Conservation (phyloP, 208 protist species). For the Acanthamoeba castellanii region DNA sequence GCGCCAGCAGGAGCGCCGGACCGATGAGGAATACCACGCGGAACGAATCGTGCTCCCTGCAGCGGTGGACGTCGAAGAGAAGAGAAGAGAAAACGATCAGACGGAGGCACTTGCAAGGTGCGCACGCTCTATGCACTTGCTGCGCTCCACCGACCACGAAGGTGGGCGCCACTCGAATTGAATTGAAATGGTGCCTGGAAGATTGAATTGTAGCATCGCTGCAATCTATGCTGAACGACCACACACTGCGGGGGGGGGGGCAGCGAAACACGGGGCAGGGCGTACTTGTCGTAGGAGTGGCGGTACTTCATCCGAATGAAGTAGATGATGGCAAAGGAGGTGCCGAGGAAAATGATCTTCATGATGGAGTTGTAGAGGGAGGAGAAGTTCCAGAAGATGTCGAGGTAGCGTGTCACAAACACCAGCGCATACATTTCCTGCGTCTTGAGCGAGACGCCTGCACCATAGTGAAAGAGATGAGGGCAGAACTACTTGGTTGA, state of each 20-base stretch:
- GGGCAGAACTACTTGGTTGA: neutral
- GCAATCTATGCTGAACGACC: no score
- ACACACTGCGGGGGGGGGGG: neutral
- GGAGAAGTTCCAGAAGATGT: conserved; percentile 87
- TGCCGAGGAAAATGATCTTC: conserved; percentile 90
- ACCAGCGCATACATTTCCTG: conserved; percentile 88
- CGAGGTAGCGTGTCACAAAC: conserved; percentile 87
- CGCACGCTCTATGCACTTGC: no score
- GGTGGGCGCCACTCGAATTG: neutral
- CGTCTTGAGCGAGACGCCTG: conserved; percentile 77
- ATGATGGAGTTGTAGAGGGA: conserved; percentile 90
- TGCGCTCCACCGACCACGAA: no score
- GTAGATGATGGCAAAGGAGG: conserved; percentile 88
- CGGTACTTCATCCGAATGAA: conserved; percentile 84
- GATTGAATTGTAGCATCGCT: no score
- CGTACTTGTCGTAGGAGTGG: conserved; percentile 80
- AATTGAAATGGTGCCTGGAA: neutral
- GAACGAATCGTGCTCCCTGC: conserved; percentile 85
- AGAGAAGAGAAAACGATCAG: neutral
- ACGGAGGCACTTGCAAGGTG: neutral
- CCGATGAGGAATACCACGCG: conserved; percentile 85
- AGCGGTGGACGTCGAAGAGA: conserved; percentile 26
- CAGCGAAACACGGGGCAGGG: neutral
- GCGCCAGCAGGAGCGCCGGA: conserved; percentile 84
- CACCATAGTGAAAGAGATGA: neutral